These are phyloP conservation scores for Hsuehochloa calcarea DNA, from an alignment of 176 grass and related monocot genomes.

Conservation along the genomic window DNA sequence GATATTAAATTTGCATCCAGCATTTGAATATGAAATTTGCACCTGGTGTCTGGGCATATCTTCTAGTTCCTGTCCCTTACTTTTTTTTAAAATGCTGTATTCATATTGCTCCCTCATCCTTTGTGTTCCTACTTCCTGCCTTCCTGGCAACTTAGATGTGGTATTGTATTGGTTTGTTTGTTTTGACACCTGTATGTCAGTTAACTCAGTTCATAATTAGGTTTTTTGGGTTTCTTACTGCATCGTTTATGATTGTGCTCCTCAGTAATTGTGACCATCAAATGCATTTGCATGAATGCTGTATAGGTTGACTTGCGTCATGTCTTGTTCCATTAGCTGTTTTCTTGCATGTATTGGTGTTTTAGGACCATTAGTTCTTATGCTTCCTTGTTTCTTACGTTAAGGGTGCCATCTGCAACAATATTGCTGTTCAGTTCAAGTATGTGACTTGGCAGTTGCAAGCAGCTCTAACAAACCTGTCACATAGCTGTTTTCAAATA, in stretches of 20 bases:
- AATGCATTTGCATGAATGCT: not conserved
- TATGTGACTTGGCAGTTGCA: slow-evolving; percentile 86
- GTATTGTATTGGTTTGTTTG: not conserved
- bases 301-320: not conserved
- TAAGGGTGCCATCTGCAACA: slow-evolving; percentile 55
- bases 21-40: not conserved
- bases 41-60: not conserved
- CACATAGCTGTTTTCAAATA: slow-evolving; percentile 73
- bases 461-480: slow-evolving; percentile 57
- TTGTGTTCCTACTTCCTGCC: not conserved
- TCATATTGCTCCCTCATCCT: not conserved
- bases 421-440: slow-evolving; percentile 65
- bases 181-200: slow-evolving; percentile 11
- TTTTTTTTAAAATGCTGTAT: not conserved
- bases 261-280: not conserved
- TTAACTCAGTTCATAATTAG: not conserved
- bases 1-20: not conserved
- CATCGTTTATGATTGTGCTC: not conserved
- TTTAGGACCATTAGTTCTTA: slow-evolving; percentile 26
- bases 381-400: slow-evolving; percentile 10
- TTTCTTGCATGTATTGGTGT: not conserved
- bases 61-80: not conserved
- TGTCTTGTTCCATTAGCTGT: not conserved
- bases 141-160: not conserved
- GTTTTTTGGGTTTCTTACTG: not conserved